Conservation (phyloP, 78 protist genomes). For the Isochrysis galbana region DNA sequence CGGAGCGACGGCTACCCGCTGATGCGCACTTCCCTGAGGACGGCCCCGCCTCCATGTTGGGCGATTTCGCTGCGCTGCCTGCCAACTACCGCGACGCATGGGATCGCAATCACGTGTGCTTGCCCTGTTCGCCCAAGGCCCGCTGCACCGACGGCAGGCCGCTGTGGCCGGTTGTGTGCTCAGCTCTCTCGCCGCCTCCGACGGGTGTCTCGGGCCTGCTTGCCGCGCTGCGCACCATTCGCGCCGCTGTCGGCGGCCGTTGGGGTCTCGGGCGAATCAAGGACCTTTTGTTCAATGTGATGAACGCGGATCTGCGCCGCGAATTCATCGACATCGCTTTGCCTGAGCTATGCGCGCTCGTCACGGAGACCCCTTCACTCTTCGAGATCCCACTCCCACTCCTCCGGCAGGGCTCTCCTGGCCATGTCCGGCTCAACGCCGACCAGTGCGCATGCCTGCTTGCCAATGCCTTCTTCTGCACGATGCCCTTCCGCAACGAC, state of each 20-base stretch:
- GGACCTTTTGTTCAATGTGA: neutral
- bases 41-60: too few relatives aligned
- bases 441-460: conserved; percentile 20
- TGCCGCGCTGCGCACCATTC: neutral
- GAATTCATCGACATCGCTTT: neutral
- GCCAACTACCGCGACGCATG: neutral
- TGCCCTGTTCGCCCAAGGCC: neutral
- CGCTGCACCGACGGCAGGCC: neutral
- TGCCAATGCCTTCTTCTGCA: conserved; percentile 1
- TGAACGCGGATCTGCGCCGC: neutral
- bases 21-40: too few relatives aligned
- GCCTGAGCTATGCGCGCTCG: neutral
- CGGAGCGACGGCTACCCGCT: too few relatives aligned
- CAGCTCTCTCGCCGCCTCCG: neutral
- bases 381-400: neutral
- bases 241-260: neutral
- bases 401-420: neutral
- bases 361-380: neutral
- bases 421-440: neutral
- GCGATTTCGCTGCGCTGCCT: neutral
- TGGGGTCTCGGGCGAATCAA: neutral
- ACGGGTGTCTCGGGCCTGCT: neutral
- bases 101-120: neutral
- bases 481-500: neutral
- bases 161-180: neutral